Base-by-base conservation (phyloP, 306 rosid species). In the Gillenia trifoliata region DNA sequence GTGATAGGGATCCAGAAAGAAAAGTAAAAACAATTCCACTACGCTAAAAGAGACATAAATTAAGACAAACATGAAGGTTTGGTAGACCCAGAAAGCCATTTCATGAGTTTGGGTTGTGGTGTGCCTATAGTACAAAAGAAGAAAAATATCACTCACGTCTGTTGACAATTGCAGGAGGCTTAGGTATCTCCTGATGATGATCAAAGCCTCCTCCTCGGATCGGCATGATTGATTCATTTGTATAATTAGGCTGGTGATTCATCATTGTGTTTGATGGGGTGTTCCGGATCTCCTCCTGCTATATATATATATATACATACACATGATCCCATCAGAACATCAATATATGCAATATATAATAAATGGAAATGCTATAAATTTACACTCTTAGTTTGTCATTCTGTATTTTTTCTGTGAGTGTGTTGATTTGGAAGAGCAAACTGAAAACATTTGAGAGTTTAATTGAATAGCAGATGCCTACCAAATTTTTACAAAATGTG, bases 271-370 rank as follows among this genome's bases (percentile, higher is more conserved):
- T 89, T 75, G 91, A 43, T 40, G 92, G 91, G 49, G 83, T 76
- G 81, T 85, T 87, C 72, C 97, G 81, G 74, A 94, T 89, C 81
- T 92, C 98, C 85, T 91, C 97, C 98, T 94, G 84, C 69, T 38
- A 23, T 17, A 72, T 40, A 19, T 34, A 28, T 33, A 47, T 12
- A 47, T 49, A 49, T 49, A 47, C 3, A 43, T 13, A 63, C 17
- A 25, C 16, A 28, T 15, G 64, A 26, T 75, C 43, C 41, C 16
- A 64, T 47, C 25, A 38, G 71, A 65, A 67, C 25, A 56, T 38
- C 72, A 72, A 64, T 11, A 1, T n/a, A 22, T 56, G 15, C 15
- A 47, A 47, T 47, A 38, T 38, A 38, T n/a, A 50, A 50, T 50
- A 50, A 19, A 50, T 19, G 23, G 10, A 38, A 38, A 26, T 26